phyloP scores from a whole-genome alignment of 2,329 filamentous ascomycete species.

The Aspergillus oerlinghausenensis region DNA sequence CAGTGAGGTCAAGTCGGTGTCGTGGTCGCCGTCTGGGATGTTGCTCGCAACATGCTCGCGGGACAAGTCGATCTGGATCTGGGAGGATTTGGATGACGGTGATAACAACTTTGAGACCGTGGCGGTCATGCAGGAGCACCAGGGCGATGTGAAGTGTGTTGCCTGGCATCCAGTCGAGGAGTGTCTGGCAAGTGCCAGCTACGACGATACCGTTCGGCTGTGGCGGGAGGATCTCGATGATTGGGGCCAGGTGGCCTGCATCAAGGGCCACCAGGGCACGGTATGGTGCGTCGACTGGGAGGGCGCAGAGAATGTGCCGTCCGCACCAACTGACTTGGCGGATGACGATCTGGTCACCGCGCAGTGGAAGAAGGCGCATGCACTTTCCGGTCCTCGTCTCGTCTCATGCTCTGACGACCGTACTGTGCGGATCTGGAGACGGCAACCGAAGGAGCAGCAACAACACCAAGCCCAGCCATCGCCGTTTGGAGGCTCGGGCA shows the following conservation, averaged over 20 bases:
- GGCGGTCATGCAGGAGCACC: slow-evolving; percentile 89
- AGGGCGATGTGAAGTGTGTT: slow-evolving; percentile 91
- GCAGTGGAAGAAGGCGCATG: slow-evolving; percentile 28
- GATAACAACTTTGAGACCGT: slow-evolving; percentile 97
- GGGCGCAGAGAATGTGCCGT: slow-evolving; percentile 33
- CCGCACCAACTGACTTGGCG: slow-evolving; percentile 4
- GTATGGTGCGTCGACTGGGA: slow-evolving; percentile 83
- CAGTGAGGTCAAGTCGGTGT: slow-evolving; percentile 84
- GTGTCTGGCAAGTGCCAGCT: slow-evolving; percentile 82
- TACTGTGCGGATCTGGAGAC: slow-evolving; percentile 73
- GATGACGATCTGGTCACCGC: neutral
- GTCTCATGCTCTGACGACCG: slow-evolving; percentile 82
- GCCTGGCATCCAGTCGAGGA: slow-evolving; percentile 82
- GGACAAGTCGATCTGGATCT: slow-evolving; percentile 96
- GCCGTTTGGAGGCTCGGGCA: slow-evolving; percentile 40
- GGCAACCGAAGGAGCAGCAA: slow-evolving; percentile 48
- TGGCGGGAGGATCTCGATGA: slow-evolving; percentile 91
- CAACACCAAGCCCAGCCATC: slow-evolving; percentile 36
- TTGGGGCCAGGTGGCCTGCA: slow-evolving; percentile 81
- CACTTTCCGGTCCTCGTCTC: slow-evolving; percentile 52
- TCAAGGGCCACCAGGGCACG: slow-evolving; percentile 77
- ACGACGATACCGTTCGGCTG: slow-evolving; percentile 84
- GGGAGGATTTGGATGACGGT: slow-evolving; percentile 82
- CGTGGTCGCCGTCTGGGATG: slow-evolving; percentile 60
- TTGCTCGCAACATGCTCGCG: slow-evolving; percentile 84